Base-by-base conservation (phyloP, 2,329 filamentous ascomycete species). In the Nigrospora oryzae region DNA sequence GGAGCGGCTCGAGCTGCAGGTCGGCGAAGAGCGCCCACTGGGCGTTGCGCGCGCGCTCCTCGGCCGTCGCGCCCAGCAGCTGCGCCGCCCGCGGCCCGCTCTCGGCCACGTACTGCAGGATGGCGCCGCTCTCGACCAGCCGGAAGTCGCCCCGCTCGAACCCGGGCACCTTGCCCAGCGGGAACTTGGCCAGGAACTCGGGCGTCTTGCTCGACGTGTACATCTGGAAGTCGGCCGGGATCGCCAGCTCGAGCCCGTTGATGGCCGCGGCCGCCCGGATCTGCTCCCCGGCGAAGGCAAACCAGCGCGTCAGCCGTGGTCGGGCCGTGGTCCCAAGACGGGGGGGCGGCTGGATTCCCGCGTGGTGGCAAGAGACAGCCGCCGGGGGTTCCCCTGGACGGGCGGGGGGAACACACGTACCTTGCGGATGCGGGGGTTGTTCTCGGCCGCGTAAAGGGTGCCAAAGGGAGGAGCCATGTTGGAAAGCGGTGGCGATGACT, bases 141-240 rank as follows among this genome's bases (percentile, higher is more conserved):
- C 62, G 50, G 38, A 48, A 56, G 43, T 63, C 59, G 11, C 62
- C 51, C 38, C 48, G 55, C 43, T 61, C 59, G 43, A 68, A 63
- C 40, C 58, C 57, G 16, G 65, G 65, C 11, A 66, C 61, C 45
- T 67, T 67, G 46, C 63, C 64, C 10, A 64, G 47, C 5, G 65
- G 63, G 52, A 65, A 67, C 45, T 67, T 66, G 51, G 58, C 42
- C 8, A 63, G 52, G 54, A 59, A 68, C 2, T 61, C 59, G 11
- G 57, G 51, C 19, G 57, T 59, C 16, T 56, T 51, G 55, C 63
- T 67, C 40, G 58, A 61, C 28, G 52, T 47, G 45, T 55, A 51
- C 45, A 60, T 55, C 31, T 45, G 31, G 47, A 64, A 67, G 45
- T 54, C 53, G 5, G 53, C 51, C 13, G 47, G 40, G 38, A 47